Base-by-base conservation (phyloP, 495 filamentous ascomycete genomes). In the Neurospora hispaniola region DNA sequence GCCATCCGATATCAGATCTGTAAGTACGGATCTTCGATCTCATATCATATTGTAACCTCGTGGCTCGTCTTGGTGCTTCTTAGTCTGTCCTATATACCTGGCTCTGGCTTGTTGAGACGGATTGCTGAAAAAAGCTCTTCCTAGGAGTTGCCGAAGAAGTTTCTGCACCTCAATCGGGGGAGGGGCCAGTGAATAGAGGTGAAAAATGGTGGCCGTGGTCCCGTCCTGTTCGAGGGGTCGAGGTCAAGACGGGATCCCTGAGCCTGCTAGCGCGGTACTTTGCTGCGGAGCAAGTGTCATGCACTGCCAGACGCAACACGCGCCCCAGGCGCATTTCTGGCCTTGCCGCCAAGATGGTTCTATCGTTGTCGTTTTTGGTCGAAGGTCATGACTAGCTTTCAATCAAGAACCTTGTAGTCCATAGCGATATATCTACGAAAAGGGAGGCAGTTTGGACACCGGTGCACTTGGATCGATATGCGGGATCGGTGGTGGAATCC, bases 211-310 rank as follows among this genome's bases (percentile, higher is more conserved):
- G 54, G 48, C 48, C 48, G 54, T 35, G 23, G 54, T 14, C 54
- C 54, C 27, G 27, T 35, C 54, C 54, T 62, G 74, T 72, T 72
- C 27, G 71, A 69, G 69, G 71, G 74, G 44, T 70, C 54, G 59
- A 31, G n/a, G 18, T 43, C 0, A 5, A 31, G 68, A 68, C 46
- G 42, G 72, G 73, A 70, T 62, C 44, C 71, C 73, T 48, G 54
- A 70, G 71, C 70, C 54, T 75, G 77, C 70, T 79, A 79, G 77
- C 48, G 77, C 71, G 72, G 77, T 78, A 77, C 77, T 43, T 54
- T 35, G 27, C 54, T 66, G 27, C 54, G 54, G 27, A 66, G 54
- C 54, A 38, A 14, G 31, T 66, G 27, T 66, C 54, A 66, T 66
- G 54, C 54, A 66, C 54, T 31, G 54, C 54, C 54, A 66, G 54